These are phyloP conservation scores for Sindora glabra DNA, from an alignment of 306 rosid species.

Conservation along the genomic window DNA sequence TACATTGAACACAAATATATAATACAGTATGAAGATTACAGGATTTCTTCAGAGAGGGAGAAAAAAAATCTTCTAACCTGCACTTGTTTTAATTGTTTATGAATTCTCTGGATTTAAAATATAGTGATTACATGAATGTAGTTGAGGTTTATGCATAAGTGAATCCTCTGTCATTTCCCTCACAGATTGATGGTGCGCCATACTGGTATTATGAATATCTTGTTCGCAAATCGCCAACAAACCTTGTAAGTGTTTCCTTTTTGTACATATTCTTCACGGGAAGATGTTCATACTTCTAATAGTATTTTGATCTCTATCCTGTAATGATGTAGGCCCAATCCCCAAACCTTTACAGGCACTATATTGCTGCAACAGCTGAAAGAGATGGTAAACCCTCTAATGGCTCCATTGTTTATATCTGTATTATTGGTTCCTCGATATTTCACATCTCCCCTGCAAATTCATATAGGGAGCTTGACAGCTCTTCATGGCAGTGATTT, in stretches of 20 bases:
- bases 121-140: not conserved
- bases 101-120: not conserved
- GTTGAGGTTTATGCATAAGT: conserved; percentile 5
- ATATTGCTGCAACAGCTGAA: conserved; percentile 81
- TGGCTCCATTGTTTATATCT: not conserved
- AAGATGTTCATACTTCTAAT: not conserved
- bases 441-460: conserved; percentile 7
- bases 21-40: too few relatives aligned
- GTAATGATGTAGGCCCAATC: conserved; percentile 48
- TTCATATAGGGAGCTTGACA: not conserved
- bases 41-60: conserved; percentile 11
- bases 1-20: not conserved
- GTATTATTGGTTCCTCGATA: not conserved
- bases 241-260: conserved; percentile 33
- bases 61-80: not conserved
- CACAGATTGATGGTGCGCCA: conserved; percentile 77
- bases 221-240: conserved; percentile 88
- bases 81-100: not conserved
- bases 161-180: conserved; percentile 19
- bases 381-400: conserved; percentile 65
- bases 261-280: not conserved
- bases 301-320: conserved; percentile 17
- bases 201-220: conserved; percentile 91
- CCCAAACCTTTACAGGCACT: conserved; percentile 57
- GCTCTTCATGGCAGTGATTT: conserved; percentile 11